A percentile compares a stretch with the other conserved stretches of the same genome.
phyloP scores from a whole-genome alignment of 306 rosid genomes.

The Lathyrus aphaca region DNA sequence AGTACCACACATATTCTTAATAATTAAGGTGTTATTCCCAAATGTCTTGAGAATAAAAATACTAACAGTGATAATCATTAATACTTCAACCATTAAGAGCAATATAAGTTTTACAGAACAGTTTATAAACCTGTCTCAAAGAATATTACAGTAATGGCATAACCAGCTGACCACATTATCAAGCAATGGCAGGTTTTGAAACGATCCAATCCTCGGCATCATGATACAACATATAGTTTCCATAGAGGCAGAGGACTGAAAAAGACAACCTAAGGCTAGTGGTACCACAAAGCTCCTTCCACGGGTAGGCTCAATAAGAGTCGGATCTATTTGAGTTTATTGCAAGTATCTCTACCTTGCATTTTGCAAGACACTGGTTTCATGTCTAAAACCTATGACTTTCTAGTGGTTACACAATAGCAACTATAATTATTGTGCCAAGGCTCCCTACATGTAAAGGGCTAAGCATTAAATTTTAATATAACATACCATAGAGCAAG shows the following conservation, averaged over 20 bases:
- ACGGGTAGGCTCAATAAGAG: background rate
- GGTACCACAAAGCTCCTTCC: background rate
- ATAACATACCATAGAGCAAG: conserved; percentile 59
- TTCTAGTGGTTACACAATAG: background rate
- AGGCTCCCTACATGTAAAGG: conserved; percentile 9
- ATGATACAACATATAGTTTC: conserved; percentile 9
- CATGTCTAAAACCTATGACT: background rate
- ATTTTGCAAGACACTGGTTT: background rate
- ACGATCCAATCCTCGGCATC: conserved; percentile 12
- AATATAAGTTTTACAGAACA: conserved; percentile 19
- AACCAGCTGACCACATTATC: conserved; percentile 20
- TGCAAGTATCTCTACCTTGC: background rate
- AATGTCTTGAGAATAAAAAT: background rate
- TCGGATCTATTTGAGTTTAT: conserved; percentile 2
- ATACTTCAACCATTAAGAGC: conserved; percentile 10
- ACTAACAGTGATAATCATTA: background rate
- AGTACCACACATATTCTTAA: background rate
- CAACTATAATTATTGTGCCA: background rate
- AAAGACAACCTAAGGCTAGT: background rate
- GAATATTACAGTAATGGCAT: conserved; percentile 17
- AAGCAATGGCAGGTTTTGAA: conserved; percentile 21
- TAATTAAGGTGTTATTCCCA: background rate
- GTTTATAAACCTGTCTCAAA: background rate
- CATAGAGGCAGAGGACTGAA: conserved; percentile 7
- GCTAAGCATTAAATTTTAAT: conserved; percentile 10